Evolutionary conservation across 2,329 filamentous ascomycete species (phyloP).

Genomic region (Clonostachys chloroleuca): DNA sequence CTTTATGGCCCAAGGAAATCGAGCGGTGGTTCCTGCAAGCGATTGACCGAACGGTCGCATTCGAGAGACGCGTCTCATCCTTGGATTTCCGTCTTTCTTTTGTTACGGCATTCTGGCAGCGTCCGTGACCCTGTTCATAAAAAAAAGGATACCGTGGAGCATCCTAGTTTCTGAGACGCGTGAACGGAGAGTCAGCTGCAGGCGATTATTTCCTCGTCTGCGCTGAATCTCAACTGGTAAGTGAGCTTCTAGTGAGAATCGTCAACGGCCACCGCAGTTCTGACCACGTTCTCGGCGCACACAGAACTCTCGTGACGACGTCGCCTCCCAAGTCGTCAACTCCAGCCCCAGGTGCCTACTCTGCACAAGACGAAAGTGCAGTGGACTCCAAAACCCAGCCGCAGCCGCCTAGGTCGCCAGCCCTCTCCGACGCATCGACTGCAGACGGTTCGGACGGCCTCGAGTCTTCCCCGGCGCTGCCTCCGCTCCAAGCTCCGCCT

Average conservation of each 20-base stretch:
- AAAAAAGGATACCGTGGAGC: no score
- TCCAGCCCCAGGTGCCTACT: conserved; percentile 53
- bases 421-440: conserved; percentile 59
- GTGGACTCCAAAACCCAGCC: conserved; percentile 26
- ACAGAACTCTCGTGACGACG: conserved; percentile 45
- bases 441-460: conserved; percentile 50
- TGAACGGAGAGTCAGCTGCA: conserved; percentile 51
- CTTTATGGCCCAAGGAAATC: no score
- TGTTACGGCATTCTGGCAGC: no score
- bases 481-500: conserved; percentile 53
- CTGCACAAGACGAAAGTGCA: conserved; percentile 51
- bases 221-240: conserved; percentile 55
- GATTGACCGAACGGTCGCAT: no score
- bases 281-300: no score
- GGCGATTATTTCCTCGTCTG: conserved; percentile 56
- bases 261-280: no score
- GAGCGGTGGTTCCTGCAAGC: no score
- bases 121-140: no score
- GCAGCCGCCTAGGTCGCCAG: conserved; percentile 46
- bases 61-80: no score
- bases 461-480: conserved; percentile 53
- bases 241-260: conserved; percentile 12
- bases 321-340: conserved; percentile 45
- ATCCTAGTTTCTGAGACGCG: background rate
- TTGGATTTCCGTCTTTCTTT: no score